Percentiles rank a stretch among this genome's conserved stretches.
Conservation (phyloP, 2,329 filamentous ascomycete genomes). For the Xenosphaeropsis pyriputrescens region DNA sequence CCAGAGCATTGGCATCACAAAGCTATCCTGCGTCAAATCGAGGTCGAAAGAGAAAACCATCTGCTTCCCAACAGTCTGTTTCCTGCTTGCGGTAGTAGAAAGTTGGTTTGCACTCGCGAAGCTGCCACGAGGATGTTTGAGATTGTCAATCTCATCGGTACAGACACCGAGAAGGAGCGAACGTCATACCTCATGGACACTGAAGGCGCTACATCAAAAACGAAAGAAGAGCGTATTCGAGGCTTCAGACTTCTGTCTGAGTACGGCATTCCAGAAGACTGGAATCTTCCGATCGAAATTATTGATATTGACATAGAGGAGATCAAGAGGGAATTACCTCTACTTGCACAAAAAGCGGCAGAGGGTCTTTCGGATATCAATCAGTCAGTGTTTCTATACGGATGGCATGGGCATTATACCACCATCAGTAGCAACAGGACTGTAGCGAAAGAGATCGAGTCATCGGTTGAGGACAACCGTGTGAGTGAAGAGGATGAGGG, state of each 20-base stretch:
- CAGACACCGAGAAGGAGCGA: conserved; percentile 37
- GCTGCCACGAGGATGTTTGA: conserved; percentile 49
- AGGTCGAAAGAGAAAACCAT: conserved; percentile 42
- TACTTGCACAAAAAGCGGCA: conserved; percentile 26
- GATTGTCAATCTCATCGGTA: conserved; percentile 46
- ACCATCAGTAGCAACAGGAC: conserved; percentile 54
- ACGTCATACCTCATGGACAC: conserved; percentile 36
- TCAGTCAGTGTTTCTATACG: conserved; percentile 51
- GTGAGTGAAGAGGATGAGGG: conserved; percentile 32
- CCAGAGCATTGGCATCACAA: conserved; percentile 17
- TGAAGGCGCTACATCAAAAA: conserved; percentile 10
- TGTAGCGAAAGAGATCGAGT: conserved; percentile 47
- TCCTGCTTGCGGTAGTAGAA: conserved; percentile 36
- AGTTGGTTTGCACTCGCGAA: conserved; percentile 45
- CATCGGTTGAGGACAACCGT: conserved; percentile 35
- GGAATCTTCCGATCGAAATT: conserved; percentile 41
- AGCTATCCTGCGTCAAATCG: conserved; percentile 32
- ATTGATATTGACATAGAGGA: conserved; percentile 27
- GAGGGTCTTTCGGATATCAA: conserved; percentile 43
- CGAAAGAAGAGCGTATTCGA: conserved; percentile 12
- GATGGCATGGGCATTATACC: conserved; percentile 41
- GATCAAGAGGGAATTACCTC: conserved; percentile 25
- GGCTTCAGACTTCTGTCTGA: conserved; percentile 31
- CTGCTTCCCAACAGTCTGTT: conserved; percentile 45
- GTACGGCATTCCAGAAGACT: conserved; percentile 33